A percentile compares a stretch with the other conserved stretches of the same genome.
Conservation (phyloP, 2,329 filamentous ascomycete species). For the Colletotrichum musicola region DNA sequence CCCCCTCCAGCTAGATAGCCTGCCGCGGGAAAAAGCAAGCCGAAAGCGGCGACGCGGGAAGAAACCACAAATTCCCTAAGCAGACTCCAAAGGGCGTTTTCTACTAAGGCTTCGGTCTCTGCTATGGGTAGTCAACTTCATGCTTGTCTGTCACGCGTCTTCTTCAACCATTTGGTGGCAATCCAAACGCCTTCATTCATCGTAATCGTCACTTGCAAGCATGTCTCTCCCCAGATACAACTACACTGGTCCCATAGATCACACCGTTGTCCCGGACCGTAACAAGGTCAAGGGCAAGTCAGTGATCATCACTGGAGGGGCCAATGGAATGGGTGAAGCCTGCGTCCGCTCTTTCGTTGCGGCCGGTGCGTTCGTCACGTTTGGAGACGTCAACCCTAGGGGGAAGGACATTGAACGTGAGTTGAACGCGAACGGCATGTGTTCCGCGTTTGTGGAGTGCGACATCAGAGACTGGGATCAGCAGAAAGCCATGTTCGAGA, state of each 20-base stretch:
- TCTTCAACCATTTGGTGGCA: not conserved
- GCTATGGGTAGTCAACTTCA: too few species aligned
- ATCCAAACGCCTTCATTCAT: not conserved
- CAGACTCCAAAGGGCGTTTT: too few species aligned
- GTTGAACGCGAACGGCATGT: constrained; percentile 43
- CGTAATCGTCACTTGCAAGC: not conserved
- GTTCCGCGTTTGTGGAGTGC: constrained; percentile 53
- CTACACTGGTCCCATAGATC: constrained; percentile 51
- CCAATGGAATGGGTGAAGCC: constrained; percentile 55
- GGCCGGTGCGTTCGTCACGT: constrained; percentile 55
- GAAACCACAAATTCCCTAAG: too few species aligned
- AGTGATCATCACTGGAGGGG: constrained; percentile 62
- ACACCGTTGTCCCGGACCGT: constrained; percentile 50
- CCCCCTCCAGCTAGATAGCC: too few species aligned
- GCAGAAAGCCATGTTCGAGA: constrained; percentile 56
- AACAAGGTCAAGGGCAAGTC: constrained; percentile 56
- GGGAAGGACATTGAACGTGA: constrained; percentile 49
- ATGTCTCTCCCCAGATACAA: constrained; percentile 45
- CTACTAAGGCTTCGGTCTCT: too few species aligned
- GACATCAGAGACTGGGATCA: constrained; percentile 59
- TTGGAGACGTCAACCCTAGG: constrained; percentile 53
- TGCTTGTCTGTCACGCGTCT: too few species aligned
- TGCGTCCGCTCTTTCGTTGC: constrained; percentile 50
- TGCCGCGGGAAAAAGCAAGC: too few species aligned
- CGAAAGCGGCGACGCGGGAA: too few species aligned